These are phyloP conservation scores for Irpex sp. DNA, from an alignment of 1,284 basidiomycete species.

Conservation along the genomic window DNA sequence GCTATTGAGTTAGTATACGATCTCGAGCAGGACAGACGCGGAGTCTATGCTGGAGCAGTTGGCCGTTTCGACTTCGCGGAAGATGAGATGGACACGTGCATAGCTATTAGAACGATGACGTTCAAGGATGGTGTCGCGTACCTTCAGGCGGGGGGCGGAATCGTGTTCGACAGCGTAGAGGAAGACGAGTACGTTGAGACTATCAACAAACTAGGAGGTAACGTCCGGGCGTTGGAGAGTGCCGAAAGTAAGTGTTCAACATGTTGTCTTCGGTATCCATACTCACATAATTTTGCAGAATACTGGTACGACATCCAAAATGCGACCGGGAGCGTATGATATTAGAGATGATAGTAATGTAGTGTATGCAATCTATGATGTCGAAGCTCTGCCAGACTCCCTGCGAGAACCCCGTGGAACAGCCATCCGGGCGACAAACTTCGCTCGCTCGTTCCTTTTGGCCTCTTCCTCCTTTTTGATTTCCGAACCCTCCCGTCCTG, in stretches of 20 bases:
- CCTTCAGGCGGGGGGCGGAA: slow-evolving; percentile 95
- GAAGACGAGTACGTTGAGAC: slow-evolving; percentile 97
- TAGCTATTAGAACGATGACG: slow-evolving; percentile 97
- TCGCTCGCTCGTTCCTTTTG: slow-evolving; percentile 11
- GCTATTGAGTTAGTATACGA: slow-evolving; percentile 92
- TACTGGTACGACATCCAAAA: slow-evolving; percentile 68
- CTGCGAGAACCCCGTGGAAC: background rate
- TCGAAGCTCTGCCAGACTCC: background rate
- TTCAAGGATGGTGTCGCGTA: slow-evolving; percentile 94
- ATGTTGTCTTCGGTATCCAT: background rate
- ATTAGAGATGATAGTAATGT: slow-evolving; percentile 9
- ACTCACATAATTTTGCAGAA: slow-evolving; percentile 34
- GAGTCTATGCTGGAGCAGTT: slow-evolving; percentile 96
- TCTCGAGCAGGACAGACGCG: slow-evolving; percentile 82
- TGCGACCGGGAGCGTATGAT: slow-evolving; percentile 18
- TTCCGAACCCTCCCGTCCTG: slow-evolving; percentile 79
- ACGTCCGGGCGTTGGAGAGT: slow-evolving; percentile 79
- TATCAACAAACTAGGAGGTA: slow-evolving; percentile 90
- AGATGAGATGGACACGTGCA: slow-evolving; percentile 97
- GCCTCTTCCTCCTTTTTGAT: slow-evolving; percentile 26
- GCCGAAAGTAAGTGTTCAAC: slow-evolving; percentile 77
- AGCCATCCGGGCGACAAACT: slow-evolving; percentile 5
- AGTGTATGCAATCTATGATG: slow-evolving; percentile 2
- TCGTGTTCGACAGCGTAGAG: slow-evolving; percentile 96
- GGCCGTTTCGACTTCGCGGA: slow-evolving; percentile 96